Evolutionary conservation across 495 filamentous ascomycete genomes (phyloP).

Genomic region (Penicillium canariense): DNA sequence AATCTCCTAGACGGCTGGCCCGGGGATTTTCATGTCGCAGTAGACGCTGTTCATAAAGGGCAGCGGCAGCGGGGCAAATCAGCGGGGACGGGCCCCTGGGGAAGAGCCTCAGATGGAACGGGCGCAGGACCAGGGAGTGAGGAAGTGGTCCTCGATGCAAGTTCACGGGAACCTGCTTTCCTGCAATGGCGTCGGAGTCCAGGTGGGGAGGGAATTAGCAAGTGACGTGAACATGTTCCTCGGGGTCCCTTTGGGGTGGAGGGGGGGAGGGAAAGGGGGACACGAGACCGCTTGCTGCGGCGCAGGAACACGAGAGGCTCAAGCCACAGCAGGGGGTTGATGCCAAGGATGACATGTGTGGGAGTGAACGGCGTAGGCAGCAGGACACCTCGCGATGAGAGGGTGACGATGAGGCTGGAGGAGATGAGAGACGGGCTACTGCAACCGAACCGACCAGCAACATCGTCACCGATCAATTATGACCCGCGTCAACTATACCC

Average conservation of each 20-base stretch:
- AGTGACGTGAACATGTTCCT: constrained; percentile 15
- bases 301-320: constrained; percentile 30
- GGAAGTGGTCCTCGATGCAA: constrained; percentile 6
- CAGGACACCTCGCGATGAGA: too few species aligned
- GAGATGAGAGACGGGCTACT: background rate
- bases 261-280: constrained; percentile 1
- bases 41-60: constrained; percentile 18
- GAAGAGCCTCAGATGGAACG: constrained; percentile 3
- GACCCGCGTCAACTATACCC: background rate
- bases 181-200: background rate
- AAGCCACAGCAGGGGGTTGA: constrained; percentile 21
- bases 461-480: background rate
- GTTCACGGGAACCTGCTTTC: background rate
- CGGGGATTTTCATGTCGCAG: constrained; percentile 11
- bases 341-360: constrained; percentile 12
- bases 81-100: background rate
- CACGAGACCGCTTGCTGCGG: constrained; percentile 21
- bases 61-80: constrained; percentile 20
- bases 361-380: constrained; percentile 3
- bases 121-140: constrained; percentile 6
- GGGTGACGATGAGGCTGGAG: background rate
- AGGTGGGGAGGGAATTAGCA: background rate
- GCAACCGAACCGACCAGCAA: too few species aligned
- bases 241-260: background rate
- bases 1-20: background rate